phyloP scores from a whole-genome alignment of 768 basidiomycete genomes.

The Serendipita sp. region DNA sequence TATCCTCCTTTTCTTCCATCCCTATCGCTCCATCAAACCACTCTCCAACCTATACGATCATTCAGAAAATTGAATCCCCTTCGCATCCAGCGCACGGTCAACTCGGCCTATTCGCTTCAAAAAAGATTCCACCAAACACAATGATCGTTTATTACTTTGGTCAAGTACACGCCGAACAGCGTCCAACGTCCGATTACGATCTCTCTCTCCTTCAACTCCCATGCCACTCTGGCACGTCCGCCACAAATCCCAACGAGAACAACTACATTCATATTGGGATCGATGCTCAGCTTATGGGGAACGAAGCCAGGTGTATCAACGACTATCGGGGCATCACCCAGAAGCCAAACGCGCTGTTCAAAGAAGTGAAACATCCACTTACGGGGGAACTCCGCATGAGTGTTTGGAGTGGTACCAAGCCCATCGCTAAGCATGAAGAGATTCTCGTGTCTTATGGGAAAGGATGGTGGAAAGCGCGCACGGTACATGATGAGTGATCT shows the following conservation, averaged over 20 bases:
- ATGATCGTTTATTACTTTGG: constrained; percentile 73
- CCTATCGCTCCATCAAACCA: too few species aligned
- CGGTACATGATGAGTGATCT: neutral
- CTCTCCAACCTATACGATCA: neutral
- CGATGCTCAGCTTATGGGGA: constrained; percentile 63
- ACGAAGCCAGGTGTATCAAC: constrained; percentile 80
- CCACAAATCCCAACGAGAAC: constrained; percentile 15
- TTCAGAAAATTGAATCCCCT: neutral
- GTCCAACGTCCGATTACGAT: constrained; percentile 71
- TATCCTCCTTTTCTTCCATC: too few species aligned
- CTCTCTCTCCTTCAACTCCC: constrained; percentile 48
- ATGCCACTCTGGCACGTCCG: neutral
- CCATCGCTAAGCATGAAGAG: constrained; percentile 66
- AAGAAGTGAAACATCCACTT: constrained; percentile 37
- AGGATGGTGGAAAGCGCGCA: constrained; percentile 56
- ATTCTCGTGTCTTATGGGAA: constrained; percentile 83
- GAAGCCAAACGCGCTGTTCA: constrained; percentile 58
- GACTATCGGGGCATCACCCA: constrained; percentile 69
- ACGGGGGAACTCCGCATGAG: constrained; percentile 51
- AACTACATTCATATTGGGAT: constrained; percentile 45
- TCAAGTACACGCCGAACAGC: constrained; percentile 65
- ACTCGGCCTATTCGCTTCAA: constrained; percentile 62
- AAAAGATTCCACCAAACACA: constrained; percentile 47
- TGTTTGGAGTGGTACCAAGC: constrained; percentile 46
- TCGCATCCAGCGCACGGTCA: constrained; percentile 68